phyloP scores from a whole-genome alignment of 257 asterid species.

The Nicotiana attenuata region DNA sequence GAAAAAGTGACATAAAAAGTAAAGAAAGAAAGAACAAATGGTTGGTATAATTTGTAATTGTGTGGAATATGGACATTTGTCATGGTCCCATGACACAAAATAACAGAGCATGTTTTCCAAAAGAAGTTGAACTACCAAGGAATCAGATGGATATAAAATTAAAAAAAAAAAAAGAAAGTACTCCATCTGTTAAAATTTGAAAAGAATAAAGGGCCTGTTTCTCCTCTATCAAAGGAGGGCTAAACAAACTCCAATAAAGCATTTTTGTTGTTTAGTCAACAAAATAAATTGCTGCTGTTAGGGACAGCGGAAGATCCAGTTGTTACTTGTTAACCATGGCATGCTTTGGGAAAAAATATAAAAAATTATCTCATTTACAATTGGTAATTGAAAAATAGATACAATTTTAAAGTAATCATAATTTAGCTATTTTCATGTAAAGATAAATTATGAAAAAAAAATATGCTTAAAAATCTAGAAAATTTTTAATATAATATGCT shows the following conservation, averaged over 20 bases:
- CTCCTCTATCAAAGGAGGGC: constrained; percentile 30
- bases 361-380: too few relatives aligned
- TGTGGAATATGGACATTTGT: constrained; percentile 23
- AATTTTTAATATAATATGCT: too few relatives aligned
- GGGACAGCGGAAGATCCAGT: constrained; percentile 20
- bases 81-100: constrained; percentile 35
- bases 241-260: constrained; percentile 16
- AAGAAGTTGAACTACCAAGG: constrained; percentile 13
- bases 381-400: too few relatives aligned
- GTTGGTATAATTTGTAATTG: constrained; percentile 19
- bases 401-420: too few relatives aligned
- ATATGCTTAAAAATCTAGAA: too few relatives aligned
- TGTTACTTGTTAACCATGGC: background rate
- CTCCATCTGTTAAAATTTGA: background rate
- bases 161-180: background rate
- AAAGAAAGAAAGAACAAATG: constrained; percentile 21
- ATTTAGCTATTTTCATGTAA: too few relatives aligned
- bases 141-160: background rate
- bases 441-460: too few relatives aligned
- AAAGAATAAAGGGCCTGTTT: background rate
- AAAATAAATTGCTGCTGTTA: constrained; percentile 10
- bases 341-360: background rate
- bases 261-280: constrained; percentile 16
- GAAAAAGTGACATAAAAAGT: constrained; percentile 26
- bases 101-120: background rate